These are phyloP conservation scores for Oryza meridionalis DNA, from an alignment of 176 grass and related monocot genomes.

Conservation along the genomic window DNA sequence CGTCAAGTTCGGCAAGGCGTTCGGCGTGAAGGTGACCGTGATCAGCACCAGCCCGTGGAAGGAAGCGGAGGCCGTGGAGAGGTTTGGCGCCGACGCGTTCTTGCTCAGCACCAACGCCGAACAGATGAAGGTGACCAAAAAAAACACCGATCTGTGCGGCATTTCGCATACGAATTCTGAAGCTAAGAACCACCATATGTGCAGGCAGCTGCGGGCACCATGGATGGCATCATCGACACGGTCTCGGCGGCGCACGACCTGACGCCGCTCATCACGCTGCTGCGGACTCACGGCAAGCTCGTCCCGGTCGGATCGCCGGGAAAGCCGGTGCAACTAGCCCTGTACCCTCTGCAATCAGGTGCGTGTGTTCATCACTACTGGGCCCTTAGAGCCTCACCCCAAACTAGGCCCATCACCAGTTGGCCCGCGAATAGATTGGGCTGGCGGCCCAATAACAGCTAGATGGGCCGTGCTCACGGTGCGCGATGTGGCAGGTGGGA, in stretches of 20 bases:
- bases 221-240: slow-evolving; percentile 41
- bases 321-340: slow-evolving; percentile 35
- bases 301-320: slow-evolving; percentile 22
- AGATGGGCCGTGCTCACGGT: background rate
- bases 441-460: background rate
- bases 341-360: slow-evolving; percentile 31
- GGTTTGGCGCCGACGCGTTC: slow-evolving; percentile 54
- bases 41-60: slow-evolving; percentile 56
- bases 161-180: background rate
- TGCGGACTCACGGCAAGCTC: slow-evolving; percentile 38
- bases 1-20: slow-evolving; percentile 58
- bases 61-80: slow-evolving; percentile 43
- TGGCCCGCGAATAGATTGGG: background rate
- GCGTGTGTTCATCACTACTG: background rate
- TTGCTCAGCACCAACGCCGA: slow-evolving; percentile 12
- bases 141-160: background rate
- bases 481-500: slow-evolving; percentile 21
- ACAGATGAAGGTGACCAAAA: slow-evolving; percentile 40
- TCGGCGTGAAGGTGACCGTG: slow-evolving; percentile 54
- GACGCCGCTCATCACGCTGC: slow-evolving; percentile 9
- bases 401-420: background rate
- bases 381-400: background rate
- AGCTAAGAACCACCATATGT: background rate
- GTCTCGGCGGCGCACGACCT: slow-evolving; percentile 21
- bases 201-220: slow-evolving; percentile 34